These are phyloP conservation scores for Phylloporus sp. DNA, from an alignment of 768 basidiomycete genomes.

Conservation along the genomic window DNA sequence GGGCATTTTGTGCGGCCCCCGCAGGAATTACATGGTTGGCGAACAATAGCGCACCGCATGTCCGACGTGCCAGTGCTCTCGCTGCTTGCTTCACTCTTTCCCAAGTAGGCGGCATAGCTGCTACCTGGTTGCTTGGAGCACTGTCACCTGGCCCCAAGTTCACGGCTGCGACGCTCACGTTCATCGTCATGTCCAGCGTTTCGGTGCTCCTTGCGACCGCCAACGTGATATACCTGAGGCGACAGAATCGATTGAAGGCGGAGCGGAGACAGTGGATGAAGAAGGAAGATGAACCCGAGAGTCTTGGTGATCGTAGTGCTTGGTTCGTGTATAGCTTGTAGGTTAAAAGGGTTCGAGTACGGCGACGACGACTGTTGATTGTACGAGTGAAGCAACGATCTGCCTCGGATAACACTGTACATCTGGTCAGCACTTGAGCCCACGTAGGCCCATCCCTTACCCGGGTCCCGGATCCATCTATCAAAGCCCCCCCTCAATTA, in stretches of 20 bases:
- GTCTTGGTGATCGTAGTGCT: slow-evolving; percentile 47
- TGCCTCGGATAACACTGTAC: no score
- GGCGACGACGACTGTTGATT: no score
- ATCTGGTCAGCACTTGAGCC: no score
- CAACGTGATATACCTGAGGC: neutral
- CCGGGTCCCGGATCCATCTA: no score
- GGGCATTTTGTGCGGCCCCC: slow-evolving; percentile 36
- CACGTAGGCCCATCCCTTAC: no score
- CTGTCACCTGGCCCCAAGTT: neutral
- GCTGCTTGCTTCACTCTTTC: neutral
- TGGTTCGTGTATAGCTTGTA: slow-evolving; percentile 53
- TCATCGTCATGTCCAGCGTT: neutral
- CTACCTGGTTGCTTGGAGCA: neutral
- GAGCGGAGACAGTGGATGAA: slow-evolving; percentile 28
- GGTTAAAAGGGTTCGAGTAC: no score
- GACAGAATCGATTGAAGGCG: neutral
- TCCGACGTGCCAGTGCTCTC: neutral
- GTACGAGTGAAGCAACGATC: no score
- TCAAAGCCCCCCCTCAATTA: no score
- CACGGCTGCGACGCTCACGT: neutral
- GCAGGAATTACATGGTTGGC: neutral
- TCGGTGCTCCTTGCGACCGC: neutral
- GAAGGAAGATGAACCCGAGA: slow-evolving; percentile 35
- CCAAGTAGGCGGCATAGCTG: neutral
- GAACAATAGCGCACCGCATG: slow-evolving; percentile 2